A percentile compares a stretch with the other conserved stretches of the same genome.
These are phyloP conservation scores for Fragosphaeria purpurea DNA, from an alignment of 2,329 filamentous ascomycete species.

Conservation along the genomic window DNA sequence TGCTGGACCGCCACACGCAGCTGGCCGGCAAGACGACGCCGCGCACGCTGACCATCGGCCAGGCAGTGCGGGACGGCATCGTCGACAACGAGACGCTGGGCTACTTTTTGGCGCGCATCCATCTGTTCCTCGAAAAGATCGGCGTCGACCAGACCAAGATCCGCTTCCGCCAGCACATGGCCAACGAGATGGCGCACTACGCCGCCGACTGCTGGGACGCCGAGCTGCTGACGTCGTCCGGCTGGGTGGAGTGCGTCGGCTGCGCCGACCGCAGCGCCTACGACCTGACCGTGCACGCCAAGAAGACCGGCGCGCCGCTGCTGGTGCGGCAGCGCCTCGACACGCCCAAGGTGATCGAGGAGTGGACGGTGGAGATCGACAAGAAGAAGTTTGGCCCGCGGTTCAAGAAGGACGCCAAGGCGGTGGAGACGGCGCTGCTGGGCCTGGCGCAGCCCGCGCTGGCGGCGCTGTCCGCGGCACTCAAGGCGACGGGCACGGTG, in stretches of 20 bases:
- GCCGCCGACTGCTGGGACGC: conserved; percentile 97
- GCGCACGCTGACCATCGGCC: conserved; percentile 65
- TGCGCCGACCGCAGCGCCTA: conserved; percentile 86
- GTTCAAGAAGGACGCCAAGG: conserved; percentile 90
- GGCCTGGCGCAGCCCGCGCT: conserved; percentile 70
- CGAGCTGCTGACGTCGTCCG: conserved; percentile 80
- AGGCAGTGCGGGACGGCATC: conserved; percentile 71
- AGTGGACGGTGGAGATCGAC: conserved; percentile 79
- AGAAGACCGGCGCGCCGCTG: conserved; percentile 80
- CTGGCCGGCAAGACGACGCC: conserved; percentile 73
- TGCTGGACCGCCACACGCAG: conserved; percentile 79
- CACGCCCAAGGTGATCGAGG: conserved; percentile 69
- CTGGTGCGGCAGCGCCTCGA: conserved; percentile 74
- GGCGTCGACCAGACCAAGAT: conserved; percentile 82
- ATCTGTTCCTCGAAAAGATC: conserved; percentile 79
- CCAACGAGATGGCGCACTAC: conserved; percentile 71
- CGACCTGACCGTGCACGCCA: conserved; percentile 83
- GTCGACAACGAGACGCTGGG: conserved; percentile 97
- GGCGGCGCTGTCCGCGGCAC: conserved; percentile 65
- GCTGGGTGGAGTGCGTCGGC: conserved; percentile 97
- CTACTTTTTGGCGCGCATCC: conserved; percentile 92
- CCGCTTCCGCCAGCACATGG: conserved; percentile 95
- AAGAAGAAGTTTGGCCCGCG: conserved; percentile 93
- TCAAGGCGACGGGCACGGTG: conserved; percentile 66
- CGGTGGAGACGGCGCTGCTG: conserved; percentile 69